Evolutionary conservation across 2,329 filamentous ascomycete genomes (phyloP).

Genomic region (Arthrinium phaeospermum): DNA sequence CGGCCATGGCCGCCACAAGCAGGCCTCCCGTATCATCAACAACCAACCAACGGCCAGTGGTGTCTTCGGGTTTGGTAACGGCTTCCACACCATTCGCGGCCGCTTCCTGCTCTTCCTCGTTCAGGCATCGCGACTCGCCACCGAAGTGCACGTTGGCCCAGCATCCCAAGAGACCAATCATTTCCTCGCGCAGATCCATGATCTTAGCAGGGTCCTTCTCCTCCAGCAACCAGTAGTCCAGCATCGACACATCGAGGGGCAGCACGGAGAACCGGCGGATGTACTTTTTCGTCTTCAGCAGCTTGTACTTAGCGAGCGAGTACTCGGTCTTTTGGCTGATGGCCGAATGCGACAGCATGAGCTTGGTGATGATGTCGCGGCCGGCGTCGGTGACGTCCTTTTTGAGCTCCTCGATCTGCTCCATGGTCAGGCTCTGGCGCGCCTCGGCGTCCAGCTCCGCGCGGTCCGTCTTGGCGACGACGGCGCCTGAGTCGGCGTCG

Average conservation of each 20-base stretch:
- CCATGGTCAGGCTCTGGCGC: conserved; percentile 78
- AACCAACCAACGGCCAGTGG: conserved; percentile 73
- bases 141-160: conserved; percentile 89
- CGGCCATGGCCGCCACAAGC: conserved; percentile 81
- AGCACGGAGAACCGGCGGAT: conserved; percentile 84
- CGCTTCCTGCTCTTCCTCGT: conserved; percentile 2
- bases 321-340: conserved; percentile 95
- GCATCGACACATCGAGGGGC: conserved; percentile 78
- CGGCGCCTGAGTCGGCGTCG: conserved; percentile 51
- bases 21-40: conserved; percentile 88
- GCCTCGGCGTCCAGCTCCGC: conserved; percentile 66
- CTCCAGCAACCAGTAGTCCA: conserved; percentile 78
- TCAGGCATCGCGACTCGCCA: conserved; percentile 16
- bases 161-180: conserved; percentile 79
- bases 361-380: conserved; percentile 89
- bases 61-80: conserved; percentile 29
- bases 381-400: conserved; percentile 78
- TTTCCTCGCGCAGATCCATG: conserved; percentile 85
- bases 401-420: conserved; percentile 77
- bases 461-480: conserved; percentile 61
- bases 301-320: conserved; percentile 92
- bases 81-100: conserved; percentile 29
- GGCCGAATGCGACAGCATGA: conserved; percentile 86
- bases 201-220: conserved; percentile 83
- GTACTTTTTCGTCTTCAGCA: conserved; percentile 94